Evolutionary conservation across 345 rosid species (phyloP), one percentile per base, ranked within the genome.

Genomic region (Arabis alpina): DNA sequence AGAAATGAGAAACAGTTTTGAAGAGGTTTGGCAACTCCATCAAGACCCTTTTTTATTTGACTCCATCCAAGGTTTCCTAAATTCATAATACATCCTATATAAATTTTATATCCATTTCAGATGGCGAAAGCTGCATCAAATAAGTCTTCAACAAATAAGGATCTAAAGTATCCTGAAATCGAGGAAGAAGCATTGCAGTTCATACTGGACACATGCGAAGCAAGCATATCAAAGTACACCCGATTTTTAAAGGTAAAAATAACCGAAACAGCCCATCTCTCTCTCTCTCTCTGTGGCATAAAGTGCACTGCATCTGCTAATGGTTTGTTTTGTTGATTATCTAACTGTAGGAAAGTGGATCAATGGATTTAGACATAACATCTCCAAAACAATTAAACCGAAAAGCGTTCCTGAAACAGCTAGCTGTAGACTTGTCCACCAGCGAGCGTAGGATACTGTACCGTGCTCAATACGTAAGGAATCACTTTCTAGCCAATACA

Each of bases 81-180:
- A n/a, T 28, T 54, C 44, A 15, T 47, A 19, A 42, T 51, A 42
- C 51, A 41, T 42, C 34, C 36, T 24, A 49, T 72, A 70, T 58
- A 27, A 34, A 34, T 63, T 15, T 3, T 24, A 28, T 64, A 64
- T 72, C 72, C 53, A 16, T 62, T 80, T 66, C 83, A 89, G 99
- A 83, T 94, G 89, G 96, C 95, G n/a, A 84, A 92, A 47, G 90
- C 97, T 13, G 95, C 97, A 65, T 89, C 99, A 24, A 87, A 87
- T 65, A 85, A 86, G 71, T 76, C 81, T 70, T 71, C 78, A 43
- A 55, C 77, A 4, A 86, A 82, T 61, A 91, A 87, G 64, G 87
- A 86, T 74, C 54, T 79, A 57, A 80, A 75, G 42, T 91, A 81
- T 77, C 88, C 90, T 0, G 89, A 87, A 72, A 79, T 94, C 8